Evolutionary conservation across 495 filamentous ascomycete species (phyloP), one percentile per base, ranked within the genome.

Genomic region (Terfezia claveryi): DNA sequence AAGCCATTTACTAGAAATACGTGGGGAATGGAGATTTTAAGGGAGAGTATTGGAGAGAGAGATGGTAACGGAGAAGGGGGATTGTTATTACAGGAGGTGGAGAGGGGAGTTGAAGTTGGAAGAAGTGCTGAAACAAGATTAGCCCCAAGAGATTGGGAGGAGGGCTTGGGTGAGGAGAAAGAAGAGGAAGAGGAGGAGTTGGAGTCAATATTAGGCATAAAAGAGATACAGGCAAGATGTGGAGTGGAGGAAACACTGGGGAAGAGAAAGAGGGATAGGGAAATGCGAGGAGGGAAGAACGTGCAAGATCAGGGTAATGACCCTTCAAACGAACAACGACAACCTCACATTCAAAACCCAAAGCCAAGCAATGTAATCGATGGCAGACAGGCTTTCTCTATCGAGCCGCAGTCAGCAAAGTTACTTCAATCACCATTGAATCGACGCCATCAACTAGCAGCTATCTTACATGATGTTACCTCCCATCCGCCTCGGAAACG

Each of bases 171-270:
- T 64, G 8, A 59, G 50, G 58, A 59, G 50, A 57, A 32, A 6
- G 20, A 52, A 52, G 53, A 57, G 46, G 20, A 52, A 52, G 53
- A 57, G 46, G 10, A 49, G 64, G 64, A 17, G 52, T 54, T 76
- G 11, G 69, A 72, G 10, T 68, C 69, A 37, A 78, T 70, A 55
- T 62, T 75, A 54, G 64, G 68, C 23, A 58, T 75, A 9, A 66
- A 68, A 53, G 27, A 51, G 23, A 23, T 46, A 46, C 61, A 59
- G 58, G 58, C 27, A 61, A 56, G 37, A 55, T 57, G 5, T 69
- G 70, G 56, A 67, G 61, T 37, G 50, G 17, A 53, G 10, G 2
- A 17, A 38, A 38, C 32, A 38, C 51, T 11, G 50, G 54, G 17
- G 23, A 27, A 37, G 32, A 32, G 23, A 32, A 32, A 32, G 27